Evolutionary conservation across 1,139 yeast species (phyloP).

Genomic region (Lodderomyces theae): DNA sequence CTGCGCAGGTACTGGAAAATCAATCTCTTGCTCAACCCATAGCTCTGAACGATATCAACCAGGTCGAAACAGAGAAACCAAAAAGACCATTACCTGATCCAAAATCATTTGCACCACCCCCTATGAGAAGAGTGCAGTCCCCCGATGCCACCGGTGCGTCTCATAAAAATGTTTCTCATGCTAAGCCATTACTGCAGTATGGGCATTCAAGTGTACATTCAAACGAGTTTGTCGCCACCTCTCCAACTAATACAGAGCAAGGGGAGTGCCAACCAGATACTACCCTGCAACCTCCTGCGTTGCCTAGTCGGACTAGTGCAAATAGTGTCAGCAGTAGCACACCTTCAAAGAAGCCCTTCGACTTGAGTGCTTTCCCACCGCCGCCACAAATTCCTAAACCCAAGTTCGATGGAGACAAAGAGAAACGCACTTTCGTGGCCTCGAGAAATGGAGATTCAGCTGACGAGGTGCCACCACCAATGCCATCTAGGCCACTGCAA

Average conservation of each 20-base stretch:
- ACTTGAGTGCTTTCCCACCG: slow-evolving; percentile 11
- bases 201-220: neutral
- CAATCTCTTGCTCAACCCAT: neutral
- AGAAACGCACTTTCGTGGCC: neutral
- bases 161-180: slow-evolving; percentile 17
- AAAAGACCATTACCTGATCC: slow-evolving; percentile 37
- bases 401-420: no score
- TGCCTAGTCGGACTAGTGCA: slow-evolving; percentile 8
- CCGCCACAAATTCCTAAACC: slow-evolving; percentile 19
- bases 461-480: slow-evolving; percentile 13
- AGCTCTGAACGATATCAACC: slow-evolving; percentile 4
- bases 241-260: neutral
- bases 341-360: neutral
- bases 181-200: slow-evolving; percentile 4
- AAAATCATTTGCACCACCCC: slow-evolving; percentile 43
- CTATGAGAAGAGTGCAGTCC: slow-evolving; percentile 15
- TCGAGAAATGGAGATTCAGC: slow-evolving; percentile 1
- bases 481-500: slow-evolving; percentile 10
- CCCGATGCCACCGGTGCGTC: slow-evolving; percentile 18
- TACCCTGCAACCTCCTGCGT: slow-evolving; percentile 3
- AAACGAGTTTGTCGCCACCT: neutral
- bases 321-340: neutral
- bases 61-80: slow-evolving; percentile 10
- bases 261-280: neutral
- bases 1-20: no score